Base-by-base conservation (phyloP, 2,329 filamentous ascomycete genomes). In the Paraphoma sp. region DNA sequence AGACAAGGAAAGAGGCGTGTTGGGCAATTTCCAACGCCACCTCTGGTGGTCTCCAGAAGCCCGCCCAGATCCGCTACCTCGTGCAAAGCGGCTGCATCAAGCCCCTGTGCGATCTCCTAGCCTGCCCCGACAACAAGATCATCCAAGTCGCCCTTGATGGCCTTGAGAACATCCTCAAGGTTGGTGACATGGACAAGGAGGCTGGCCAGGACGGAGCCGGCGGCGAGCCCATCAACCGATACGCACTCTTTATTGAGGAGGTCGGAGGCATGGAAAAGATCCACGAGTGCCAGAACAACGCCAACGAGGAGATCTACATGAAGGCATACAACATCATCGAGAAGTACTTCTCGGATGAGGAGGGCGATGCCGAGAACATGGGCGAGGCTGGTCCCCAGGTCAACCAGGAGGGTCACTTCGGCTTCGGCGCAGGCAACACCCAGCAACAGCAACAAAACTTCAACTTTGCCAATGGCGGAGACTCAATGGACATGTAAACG, bases 321-420 rank as follows among this genome's bases (percentile, higher is more conserved):
- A 99, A 99, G 88, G 95, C 95, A 0, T 99, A 98, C 86, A 98
- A 96, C 86, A 99, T 99, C 80, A 99, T 99, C 68, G 95, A 99
- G 86, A 97, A 97, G 84, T 99, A 99, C 86, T 99, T 99, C 83
- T 97, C 93, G 0, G 95, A 99, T 73, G 95, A 99, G 68, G 95
- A 98, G 53, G 95, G 96, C 75, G 86, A 85, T 61, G 87, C 81
- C 45, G 93, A 93, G 64, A 75, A 76, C 70, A 93, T 93, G 67
- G 91, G 93, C 60, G 92, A 96, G 71, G 86, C 92, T 78, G 89
- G 86, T 59, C 87, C 91, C 59, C 85, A 87, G 70, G 84, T 87
- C 67, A 87, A 85, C 63, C 89, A 92, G 74, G 87, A 89, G 70
- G 89, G 89, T 56, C 88, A 88, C 54, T 95, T 94, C 78, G 87